A percentile compares a stretch with the other conserved stretches of the same genome.
Conservation (phyloP, 768 basidiomycete species). For the Melanogaster broomeanus region DNA sequence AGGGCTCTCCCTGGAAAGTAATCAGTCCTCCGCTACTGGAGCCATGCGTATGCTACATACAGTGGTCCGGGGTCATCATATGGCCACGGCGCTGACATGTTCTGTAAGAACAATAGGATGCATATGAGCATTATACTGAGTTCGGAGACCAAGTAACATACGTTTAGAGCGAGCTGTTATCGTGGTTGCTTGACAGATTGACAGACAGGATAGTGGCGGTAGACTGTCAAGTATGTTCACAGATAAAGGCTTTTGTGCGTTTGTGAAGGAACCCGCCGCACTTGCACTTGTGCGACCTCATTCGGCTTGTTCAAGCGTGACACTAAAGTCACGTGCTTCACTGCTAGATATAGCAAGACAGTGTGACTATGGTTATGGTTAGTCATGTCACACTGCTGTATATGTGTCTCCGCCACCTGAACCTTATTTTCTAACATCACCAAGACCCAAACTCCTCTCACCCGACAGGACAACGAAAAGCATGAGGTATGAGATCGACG, state of each 20-base stretch:
- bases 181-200: neutral
- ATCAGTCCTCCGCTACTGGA: constrained; percentile 2
- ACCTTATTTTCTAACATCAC: constrained; percentile 29
- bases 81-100: constrained; percentile 30
- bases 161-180: neutral
- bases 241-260: constrained; percentile 2
- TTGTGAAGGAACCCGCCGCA: constrained; percentile 1
- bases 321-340: constrained; percentile 16
- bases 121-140: constrained; percentile 6
- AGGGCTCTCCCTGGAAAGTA: constrained; percentile 7
- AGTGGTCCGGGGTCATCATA: constrained; percentile 5
- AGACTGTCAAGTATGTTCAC: constrained; percentile 10
- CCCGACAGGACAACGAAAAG: constrained; percentile 22
- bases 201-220: neutral
- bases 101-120: constrained; percentile 5
- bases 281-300: constrained; percentile 1
- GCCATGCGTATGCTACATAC: constrained; percentile 18
- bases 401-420: constrained; percentile 32
- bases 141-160: constrained; percentile 1
- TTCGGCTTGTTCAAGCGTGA: constrained; percentile 8
- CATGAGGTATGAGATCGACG: constrained; percentile 30
- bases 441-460: constrained; percentile 12
- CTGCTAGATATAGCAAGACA: neutral
- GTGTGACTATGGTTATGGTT: constrained; percentile 26
- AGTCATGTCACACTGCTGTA: constrained; percentile 39